Evolutionary conservation across 2,329 filamentous ascomycete genomes (phyloP), one percentile per base, ranked within the genome.

Genomic region (Penicillium sp.): DNA sequence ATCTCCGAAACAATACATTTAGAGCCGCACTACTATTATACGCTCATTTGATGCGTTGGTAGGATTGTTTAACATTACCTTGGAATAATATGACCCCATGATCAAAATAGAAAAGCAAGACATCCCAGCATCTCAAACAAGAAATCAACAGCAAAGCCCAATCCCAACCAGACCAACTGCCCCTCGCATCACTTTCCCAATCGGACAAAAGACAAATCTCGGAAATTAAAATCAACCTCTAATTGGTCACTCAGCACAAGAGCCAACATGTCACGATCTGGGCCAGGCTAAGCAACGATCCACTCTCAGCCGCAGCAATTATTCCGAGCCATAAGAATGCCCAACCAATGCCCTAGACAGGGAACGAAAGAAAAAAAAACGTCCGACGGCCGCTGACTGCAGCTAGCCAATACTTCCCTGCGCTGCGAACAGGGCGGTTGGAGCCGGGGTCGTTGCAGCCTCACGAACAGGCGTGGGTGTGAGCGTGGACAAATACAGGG

Each of bases 161-260:
- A 58, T 31, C 49, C n/a, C 25, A 44, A 43, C 49, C 28, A 50
- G 25, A 30, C 53, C 31, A 44, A 36, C 33, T 60, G 53, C 46
- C 50, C 46, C 58, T 62, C 61, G 57, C 61, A 60, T 47, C 48
- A 53, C 28, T 37, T 57, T 58, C 51, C 31, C 37, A 57, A 55
- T 59, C 48, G 22, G 56, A 60, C 53, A 41, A 53, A 45, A 56
- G 35, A 44, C 38, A 57, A 51, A 45, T 9, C 31, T 33, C 55
- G 55, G 60, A 60, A 53, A 60, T 57, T 60, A 63, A 61, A 57
- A 48, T 43, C 25, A 30, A 10, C 44, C 16, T 30, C 33, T 55
- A 19, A 65, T 64, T 65, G 61, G 62, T 25, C 31, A 35, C n/a
- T 58, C 28, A 14, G 35, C 22, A 44, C 36, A 45, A 37, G n/a